These are phyloP conservation scores for Neurospora sp. DNA, from an alignment of 495 filamentous ascomycete genomes.

Conservation along the genomic window DNA sequence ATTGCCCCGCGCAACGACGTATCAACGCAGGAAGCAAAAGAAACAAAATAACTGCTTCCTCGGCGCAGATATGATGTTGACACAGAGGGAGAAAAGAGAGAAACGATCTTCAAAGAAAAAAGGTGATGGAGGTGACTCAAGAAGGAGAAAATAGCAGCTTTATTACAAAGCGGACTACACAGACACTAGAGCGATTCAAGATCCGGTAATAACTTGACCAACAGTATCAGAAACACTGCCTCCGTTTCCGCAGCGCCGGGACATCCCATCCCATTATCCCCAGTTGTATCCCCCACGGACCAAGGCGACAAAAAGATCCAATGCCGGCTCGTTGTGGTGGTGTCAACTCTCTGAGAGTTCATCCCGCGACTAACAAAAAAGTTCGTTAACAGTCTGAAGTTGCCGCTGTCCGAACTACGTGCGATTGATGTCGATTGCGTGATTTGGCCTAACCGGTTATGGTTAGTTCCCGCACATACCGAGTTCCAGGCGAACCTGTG, in stretches of 20 bases:
- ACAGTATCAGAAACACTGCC: background rate
- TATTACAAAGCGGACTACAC: background rate
- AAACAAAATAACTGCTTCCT: background rate
- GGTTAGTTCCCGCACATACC: background rate
- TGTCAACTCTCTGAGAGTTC: background rate
- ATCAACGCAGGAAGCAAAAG: slow-evolving; percentile 12
- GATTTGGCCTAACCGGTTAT: slow-evolving; percentile 15
- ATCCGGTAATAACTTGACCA: background rate
- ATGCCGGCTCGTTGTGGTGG: background rate
- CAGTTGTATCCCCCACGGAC: background rate
- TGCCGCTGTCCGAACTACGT: slow-evolving; percentile 9
- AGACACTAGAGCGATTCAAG: background rate
- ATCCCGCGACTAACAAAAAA: background rate
- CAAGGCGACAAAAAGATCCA: background rate
- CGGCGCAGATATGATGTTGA: background rate
- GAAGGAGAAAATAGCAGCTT: background rate
- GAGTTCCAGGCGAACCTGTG: background rate
- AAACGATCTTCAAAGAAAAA: background rate
- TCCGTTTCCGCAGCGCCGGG: background rate
- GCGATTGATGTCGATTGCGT: slow-evolving; percentile 19
- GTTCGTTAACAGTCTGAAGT: background rate
- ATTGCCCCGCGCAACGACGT: slow-evolving; percentile 7
- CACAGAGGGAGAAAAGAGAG: background rate
- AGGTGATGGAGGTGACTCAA: background rate
- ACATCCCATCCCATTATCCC: background rate